Evolutionary conservation across 2,329 filamentous ascomycete species (phyloP).

Genomic region (Pezicula carpinea): DNA sequence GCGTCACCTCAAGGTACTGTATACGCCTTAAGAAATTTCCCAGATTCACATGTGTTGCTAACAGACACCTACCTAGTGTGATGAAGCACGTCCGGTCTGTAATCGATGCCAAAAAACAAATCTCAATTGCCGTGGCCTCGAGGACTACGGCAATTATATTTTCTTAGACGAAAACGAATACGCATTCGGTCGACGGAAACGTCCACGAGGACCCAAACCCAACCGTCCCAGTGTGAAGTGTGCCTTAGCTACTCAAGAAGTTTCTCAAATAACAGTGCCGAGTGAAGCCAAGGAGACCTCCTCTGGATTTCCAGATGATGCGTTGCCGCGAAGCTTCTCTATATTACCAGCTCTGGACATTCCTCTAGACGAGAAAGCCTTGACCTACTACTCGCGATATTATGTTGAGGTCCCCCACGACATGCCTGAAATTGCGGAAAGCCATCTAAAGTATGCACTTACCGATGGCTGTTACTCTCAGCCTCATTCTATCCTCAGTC

Average conservation of each 20-base stretch:
- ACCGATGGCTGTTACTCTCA: background rate
- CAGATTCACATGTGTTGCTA: background rate
- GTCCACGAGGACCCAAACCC: no score
- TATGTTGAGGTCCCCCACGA: constrained; percentile 1
- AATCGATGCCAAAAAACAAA: constrained; percentile 10
- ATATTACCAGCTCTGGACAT: background rate
- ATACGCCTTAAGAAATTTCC: no score
- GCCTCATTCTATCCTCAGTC: constrained; percentile 1
- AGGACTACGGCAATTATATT: constrained; percentile 1
- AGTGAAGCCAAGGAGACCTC: no score
- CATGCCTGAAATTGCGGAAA: constrained; percentile 5
- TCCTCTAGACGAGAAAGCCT: background rate
- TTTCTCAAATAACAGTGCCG: no score
- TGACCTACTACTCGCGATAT: constrained; percentile 3
- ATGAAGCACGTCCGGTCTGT: constrained; percentile 7
- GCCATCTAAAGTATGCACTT: background rate
- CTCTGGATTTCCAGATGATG: no score
- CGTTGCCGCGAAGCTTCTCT: background rate
- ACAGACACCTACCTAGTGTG: constrained; percentile 4
- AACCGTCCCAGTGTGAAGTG: constrained; percentile 9
- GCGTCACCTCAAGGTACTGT: constrained; percentile 9
- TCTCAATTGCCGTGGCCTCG: constrained; percentile 1
- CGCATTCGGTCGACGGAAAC: constrained; percentile 7
- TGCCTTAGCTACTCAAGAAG: background rate
- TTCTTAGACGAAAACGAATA: constrained; percentile 12